Evolutionary conservation across 345 rosid species (phyloP).

Genomic region (Gossypium mustelinum): DNA sequence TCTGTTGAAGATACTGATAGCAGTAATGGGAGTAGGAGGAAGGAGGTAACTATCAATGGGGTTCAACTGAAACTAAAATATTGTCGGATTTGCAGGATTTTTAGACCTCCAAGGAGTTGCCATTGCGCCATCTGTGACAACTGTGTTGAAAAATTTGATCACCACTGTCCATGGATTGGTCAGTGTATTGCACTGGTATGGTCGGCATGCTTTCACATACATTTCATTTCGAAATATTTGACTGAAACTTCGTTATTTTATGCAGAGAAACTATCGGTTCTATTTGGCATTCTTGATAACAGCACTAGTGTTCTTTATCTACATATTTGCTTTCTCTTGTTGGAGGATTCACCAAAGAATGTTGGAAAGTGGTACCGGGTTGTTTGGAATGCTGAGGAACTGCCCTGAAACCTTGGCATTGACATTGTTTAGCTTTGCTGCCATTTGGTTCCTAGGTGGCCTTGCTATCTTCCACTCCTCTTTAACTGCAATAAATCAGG

Average conservation of each 20-base stretch:
- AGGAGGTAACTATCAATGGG: constrained; percentile 31
- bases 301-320: constrained; percentile 28
- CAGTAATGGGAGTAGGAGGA: constrained; percentile 24
- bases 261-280: constrained; percentile 40
- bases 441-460: constrained; percentile 31
- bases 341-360: constrained; percentile 26
- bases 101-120: constrained; percentile 43
- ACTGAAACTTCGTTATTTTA: not conserved
- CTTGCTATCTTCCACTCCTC: constrained; percentile 29
- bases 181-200: constrained; percentile 43
- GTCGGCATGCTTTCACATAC: not conserved
- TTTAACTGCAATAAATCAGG: constrained; percentile 37
- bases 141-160: constrained; percentile 43
- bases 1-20: constrained; percentile 20
- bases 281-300: constrained; percentile 28
- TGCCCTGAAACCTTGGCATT: constrained; percentile 32
- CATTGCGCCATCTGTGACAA: constrained; percentile 42
- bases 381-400: constrained; percentile 24
- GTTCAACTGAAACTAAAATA: constrained; percentile 35
- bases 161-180: constrained; percentile 42
- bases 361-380: constrained; percentile 17
- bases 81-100: constrained; percentile 32
- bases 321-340: constrained; percentile 28
- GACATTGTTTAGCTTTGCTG: constrained; percentile 27
- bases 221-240: not conserved